Base-by-base conservation (phyloP, 1,284 basidiomycete genomes). In the Microbotryum violaceum region DNA sequence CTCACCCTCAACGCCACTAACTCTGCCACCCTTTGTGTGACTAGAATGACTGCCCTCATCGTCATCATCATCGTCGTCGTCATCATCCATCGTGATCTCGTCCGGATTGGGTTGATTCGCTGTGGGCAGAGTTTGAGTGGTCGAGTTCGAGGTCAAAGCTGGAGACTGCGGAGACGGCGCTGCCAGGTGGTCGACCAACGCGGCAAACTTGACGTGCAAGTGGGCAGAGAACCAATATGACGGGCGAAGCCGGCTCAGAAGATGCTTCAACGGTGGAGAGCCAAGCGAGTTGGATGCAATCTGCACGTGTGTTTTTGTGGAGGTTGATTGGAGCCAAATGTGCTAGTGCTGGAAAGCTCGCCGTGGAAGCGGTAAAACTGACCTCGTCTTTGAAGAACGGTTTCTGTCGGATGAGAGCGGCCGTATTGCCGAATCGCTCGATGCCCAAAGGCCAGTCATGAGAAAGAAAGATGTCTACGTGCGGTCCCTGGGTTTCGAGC, bases 191-290 rank as follows among this genome's bases (percentile, higher is more conserved):
- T 80, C 72, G 60, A 72, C 77, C 6, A 91, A 81, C 0, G 79
- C 79, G 2, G 89, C 89, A 86, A 80, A 82, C 55, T 87, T 86
- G 64, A 88, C 87, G 73, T 99, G 96, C 55, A 98, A 72, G 77
- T 99, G 96, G 0, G 93, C 96, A 1, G 90, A 78, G 74, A 97
- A 97, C 96, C 96, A 99, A 82, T 88, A 89, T n/a, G 80, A 72
- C 0, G 96, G 93, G 72, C 84, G 82, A 42, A 98, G 79, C 14
- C 79, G 84, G 37, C 78, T 78, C 25, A 98, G 77, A 1, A 98
- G 79, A 18, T 83, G 83, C 79, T 89, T 85, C 33, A 97, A 78
- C 0, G 94, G 93, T 10, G 92, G 92, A 0, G 90, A 93, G 3
- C 96, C 94, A 4, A 98, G 82, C 4, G 79, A 81, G 27, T 88